Base-by-base conservation (phyloP, 176 grass and related monocot genomes). In the Carex littledalei region DNA sequence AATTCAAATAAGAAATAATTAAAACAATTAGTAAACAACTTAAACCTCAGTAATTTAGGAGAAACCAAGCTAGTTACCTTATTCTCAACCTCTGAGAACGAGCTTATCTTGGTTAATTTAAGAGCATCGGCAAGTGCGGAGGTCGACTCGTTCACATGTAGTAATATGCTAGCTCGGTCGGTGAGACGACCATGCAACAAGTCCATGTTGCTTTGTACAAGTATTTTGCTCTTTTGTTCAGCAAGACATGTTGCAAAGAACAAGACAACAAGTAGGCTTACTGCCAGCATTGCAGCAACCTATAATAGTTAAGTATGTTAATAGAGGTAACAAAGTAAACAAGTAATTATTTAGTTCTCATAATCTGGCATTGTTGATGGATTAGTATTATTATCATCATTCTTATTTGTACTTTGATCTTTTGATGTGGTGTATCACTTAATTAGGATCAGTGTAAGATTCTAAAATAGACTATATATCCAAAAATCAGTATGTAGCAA, bases 161-260 rank as follows among this genome's bases (percentile, higher is more conserved):
- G 24, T 67, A 83, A 83, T 83, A 83, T 53, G 32, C 62, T 59
- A 50, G 62, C 80, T 83, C 62, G 80, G 26, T 83, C 80, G 1
- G 12, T 24, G 60, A 83, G 15, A 53, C 47, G 80, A 12, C 47
- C 63, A 67, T 65, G 21, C 17, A 67, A 7, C 2, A 35, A 67
- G 41, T 67, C 20, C n/a, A 15, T 67, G 62, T 67, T 83, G 41
- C 80, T 83, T 67, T 62, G 20, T 15, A 83, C 20, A 67, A 83
- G 7, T 29, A 16, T 26, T 47, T 83, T 21, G 60, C 5, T 52
- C 31, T 32, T 67, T 26, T 54, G 80, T 83, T 67, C 61, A 32
- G 80, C 80, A 65, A 49, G 37, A 63, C 17, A 52, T 67, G 80
- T 83, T 5, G 14, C 61, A 47, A 83, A 53, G 45, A 83, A 20